Conservation (phyloP, 495 filamentous ascomycete species). For the Aspergillus nanangensis region DNA sequence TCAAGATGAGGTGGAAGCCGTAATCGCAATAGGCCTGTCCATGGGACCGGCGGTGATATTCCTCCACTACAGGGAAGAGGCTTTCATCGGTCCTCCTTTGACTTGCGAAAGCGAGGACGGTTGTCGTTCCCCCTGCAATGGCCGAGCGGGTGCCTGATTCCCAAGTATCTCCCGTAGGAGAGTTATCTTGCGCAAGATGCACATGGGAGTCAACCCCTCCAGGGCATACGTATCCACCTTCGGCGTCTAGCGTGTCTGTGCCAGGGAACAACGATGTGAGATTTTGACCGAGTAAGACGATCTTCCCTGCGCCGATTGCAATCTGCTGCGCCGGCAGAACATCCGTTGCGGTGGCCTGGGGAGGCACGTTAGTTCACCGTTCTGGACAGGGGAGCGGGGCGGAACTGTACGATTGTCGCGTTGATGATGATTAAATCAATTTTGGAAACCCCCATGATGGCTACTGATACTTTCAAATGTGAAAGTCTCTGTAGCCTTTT, state of each 20-base stretch:
- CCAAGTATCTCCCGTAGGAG: slow-evolving; percentile 38
- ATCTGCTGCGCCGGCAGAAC: slow-evolving; percentile 42
- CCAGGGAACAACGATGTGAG: slow-evolving; percentile 27
- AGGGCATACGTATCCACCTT: slow-evolving; percentile 33
- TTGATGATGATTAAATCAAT: slow-evolving; percentile 15
- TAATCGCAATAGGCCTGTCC: slow-evolving; percentile 55
- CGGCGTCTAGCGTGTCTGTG: slow-evolving; percentile 20
- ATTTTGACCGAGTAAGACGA: slow-evolving; percentile 35
- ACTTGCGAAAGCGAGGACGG: slow-evolving; percentile 54
- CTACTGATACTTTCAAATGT: not conserved
- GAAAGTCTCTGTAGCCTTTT: too few species aligned
- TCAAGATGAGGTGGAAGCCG: slow-evolving; percentile 55
- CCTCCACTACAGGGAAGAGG: slow-evolving; percentile 41
- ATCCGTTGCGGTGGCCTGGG: slow-evolving; percentile 36
- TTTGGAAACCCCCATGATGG: not conserved
- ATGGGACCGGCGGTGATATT: slow-evolving; percentile 41
- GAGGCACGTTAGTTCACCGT: slow-evolving; percentile 1
- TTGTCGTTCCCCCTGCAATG: slow-evolving; percentile 57
- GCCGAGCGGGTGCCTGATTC: slow-evolving; percentile 50
- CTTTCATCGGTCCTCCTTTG: slow-evolving; percentile 48
- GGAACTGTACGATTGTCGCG: slow-evolving; percentile 12
- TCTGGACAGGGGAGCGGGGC: not conserved
- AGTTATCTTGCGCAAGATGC: slow-evolving; percentile 44
- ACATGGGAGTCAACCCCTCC: slow-evolving; percentile 44
- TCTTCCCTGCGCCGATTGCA: slow-evolving; percentile 49